A percentile compares a stretch with the other conserved stretches of the same genome.
Conservation (phyloP, 1,284 basidiomycete genomes). For the Leccinum angustisporum region DNA sequence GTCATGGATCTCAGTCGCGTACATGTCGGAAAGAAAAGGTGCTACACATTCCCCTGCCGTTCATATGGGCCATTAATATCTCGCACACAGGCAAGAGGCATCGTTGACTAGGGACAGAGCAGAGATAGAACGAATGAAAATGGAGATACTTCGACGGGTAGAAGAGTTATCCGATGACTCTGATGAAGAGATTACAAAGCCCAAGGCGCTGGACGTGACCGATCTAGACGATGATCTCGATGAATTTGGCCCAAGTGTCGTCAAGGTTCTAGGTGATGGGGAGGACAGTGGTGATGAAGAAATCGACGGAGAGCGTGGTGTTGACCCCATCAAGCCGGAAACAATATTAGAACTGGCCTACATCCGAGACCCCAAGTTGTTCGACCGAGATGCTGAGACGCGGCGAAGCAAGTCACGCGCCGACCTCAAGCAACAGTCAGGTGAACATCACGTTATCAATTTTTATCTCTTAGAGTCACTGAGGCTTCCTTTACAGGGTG, state of each 20-base stretch:
- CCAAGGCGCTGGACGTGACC: constrained; percentile 30
- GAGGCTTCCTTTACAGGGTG: constrained; percentile 45
- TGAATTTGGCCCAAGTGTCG: constrained; percentile 34
- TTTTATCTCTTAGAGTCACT: background rate
- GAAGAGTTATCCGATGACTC: constrained; percentile 68
- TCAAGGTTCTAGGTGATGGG: constrained; percentile 58
- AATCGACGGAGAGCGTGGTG: constrained; percentile 30
- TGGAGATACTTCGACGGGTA: constrained; percentile 74
- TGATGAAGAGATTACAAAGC: constrained; percentile 45
- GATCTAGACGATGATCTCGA: constrained; percentile 55
- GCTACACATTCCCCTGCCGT: constrained; percentile 15
- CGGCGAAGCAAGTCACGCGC: constrained; percentile 63
- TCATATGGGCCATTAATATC: constrained; percentile 12
- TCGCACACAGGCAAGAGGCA: constrained; percentile 43
- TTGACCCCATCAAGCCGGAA: constrained; percentile 43
- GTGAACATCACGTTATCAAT: constrained; percentile 32
- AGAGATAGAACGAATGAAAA: constrained; percentile 75
- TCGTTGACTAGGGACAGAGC: constrained; percentile 53
- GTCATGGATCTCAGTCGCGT: constrained; percentile 62
- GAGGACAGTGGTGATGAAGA: constrained; percentile 53
- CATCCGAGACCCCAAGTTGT: constrained; percentile 67
- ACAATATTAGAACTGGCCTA: constrained; percentile 76
- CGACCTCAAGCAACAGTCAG: constrained; percentile 66
- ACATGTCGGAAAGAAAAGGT: constrained; percentile 71
- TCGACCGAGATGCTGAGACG: constrained; percentile 74